Evolutionary conservation across 176 grass and related monocot species (phyloP).

Genomic region (Oropetium thomaeum): DNA sequence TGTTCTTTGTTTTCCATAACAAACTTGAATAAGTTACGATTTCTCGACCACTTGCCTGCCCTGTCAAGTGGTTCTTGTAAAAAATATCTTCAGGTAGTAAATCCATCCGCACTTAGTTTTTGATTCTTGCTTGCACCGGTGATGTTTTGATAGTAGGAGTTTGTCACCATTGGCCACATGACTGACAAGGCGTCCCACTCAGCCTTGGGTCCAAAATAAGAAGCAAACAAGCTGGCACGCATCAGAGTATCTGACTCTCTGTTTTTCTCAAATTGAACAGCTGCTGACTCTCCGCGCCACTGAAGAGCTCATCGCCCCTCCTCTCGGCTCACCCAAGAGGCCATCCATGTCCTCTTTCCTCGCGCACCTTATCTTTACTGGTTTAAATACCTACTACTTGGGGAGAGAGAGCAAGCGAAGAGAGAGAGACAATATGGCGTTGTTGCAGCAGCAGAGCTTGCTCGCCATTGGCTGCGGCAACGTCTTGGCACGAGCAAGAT

Average conservation of each 20-base stretch:
- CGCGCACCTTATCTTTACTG: slow-evolving; percentile 39
- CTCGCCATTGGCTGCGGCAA: slow-evolving; percentile 42
- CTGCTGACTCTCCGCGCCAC: slow-evolving; percentile 35
- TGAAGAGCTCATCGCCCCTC: slow-evolving; percentile 26
- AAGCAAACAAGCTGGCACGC: slow-evolving; percentile 33
- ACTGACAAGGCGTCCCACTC: slow-evolving; percentile 3
- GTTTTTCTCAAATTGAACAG: not conserved
- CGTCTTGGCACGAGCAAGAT: slow-evolving; percentile 19
- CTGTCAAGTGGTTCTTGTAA: too few relatives aligned
- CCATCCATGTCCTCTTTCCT: slow-evolving; percentile 21
- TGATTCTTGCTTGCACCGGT: not conserved
- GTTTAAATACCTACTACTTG: slow-evolving; percentile 43
- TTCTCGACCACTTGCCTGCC: too few relatives aligned
- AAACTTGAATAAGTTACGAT: too few relatives aligned
- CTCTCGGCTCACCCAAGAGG: slow-evolving; percentile 26
- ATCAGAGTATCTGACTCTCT: not conserved
- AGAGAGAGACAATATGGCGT: slow-evolving; percentile 37
- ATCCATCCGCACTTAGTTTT: not conserved
- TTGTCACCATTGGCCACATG: not conserved
- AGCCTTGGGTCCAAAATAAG: not conserved
- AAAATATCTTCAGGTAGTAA: too few relatives aligned
- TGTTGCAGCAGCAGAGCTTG: slow-evolving; percentile 40
- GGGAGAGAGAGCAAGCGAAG: slow-evolving; percentile 1
- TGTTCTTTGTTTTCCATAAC: too few relatives aligned
- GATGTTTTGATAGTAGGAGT: not conserved